phyloP scores from a whole-genome alignment of 2,329 filamentous ascomycete species.

The Lachnellula occidentalis region DNA sequence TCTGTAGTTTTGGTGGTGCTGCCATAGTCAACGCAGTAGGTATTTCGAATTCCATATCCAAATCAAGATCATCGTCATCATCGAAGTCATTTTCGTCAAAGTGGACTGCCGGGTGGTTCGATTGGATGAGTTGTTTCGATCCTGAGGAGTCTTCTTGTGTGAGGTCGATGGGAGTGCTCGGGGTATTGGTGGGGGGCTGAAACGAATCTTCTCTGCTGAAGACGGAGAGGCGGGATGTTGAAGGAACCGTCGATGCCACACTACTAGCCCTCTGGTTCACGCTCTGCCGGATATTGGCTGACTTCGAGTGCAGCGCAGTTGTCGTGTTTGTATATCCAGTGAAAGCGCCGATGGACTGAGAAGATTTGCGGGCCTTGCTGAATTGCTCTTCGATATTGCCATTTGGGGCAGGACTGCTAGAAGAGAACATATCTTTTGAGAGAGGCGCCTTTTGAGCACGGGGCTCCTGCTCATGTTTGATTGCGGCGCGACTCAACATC shows the following conservation, averaged over 20 bases:
- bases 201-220: constrained; percentile 44
- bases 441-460: constrained; percentile 20
- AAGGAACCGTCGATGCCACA: neutral
- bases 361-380: constrained; percentile 38
- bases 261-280: constrained; percentile 7
- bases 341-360: constrained; percentile 32
- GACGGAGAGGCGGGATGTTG: constrained; percentile 38
- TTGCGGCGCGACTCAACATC: constrained; percentile 31
- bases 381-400: constrained; percentile 47
- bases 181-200: constrained; percentile 30
- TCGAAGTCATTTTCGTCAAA: constrained; percentile 83
- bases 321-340: constrained; percentile 29
- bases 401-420: constrained; percentile 46
- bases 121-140: constrained; percentile 18
- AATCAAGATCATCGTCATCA: constrained; percentile 71
- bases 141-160: constrained; percentile 27
- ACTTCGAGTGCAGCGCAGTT: constrained; percentile 16
- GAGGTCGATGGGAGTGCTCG: constrained; percentile 33
- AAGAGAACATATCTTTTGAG: constrained; percentile 50
- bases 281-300: constrained; percentile 19
- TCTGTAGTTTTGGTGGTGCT: constrained; percentile 39
- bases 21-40: constrained; percentile 18
- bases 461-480: constrained; percentile 17
- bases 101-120: constrained; percentile 35
- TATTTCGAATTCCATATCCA: constrained; percentile 50